Percentiles rank a stretch among this genome's conserved stretches.
Evolutionary conservation across 306 rosid genomes (phyloP).

Genomic region (Rosa persica): DNA sequence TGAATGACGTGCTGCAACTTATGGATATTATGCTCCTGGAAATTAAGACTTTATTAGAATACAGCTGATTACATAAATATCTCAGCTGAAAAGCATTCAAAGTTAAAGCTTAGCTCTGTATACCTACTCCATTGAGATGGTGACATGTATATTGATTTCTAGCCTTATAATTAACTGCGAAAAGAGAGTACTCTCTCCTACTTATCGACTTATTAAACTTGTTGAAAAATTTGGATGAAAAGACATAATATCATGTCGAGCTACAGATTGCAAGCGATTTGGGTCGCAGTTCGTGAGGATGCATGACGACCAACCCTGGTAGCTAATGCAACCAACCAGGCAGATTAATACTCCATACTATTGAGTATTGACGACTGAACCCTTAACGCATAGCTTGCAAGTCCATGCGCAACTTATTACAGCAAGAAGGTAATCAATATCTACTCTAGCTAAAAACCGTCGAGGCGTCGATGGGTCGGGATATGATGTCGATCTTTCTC

Average conservation of each 20-base stretch:
- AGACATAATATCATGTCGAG: too few relatives aligned
- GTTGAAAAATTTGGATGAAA: background rate
- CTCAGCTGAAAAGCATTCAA: background rate
- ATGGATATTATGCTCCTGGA: background rate
- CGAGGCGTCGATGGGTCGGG: too few relatives aligned
- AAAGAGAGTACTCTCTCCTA: background rate
- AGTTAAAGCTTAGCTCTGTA: background rate
- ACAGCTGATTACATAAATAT: background rate
- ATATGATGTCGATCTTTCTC: too few relatives aligned
- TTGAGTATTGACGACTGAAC: background rate
- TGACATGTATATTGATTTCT: background rate
- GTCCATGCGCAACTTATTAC: background rate
- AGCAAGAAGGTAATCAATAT: background rate
- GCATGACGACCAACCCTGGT: too few relatives aligned
- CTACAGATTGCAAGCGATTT: too few relatives aligned
- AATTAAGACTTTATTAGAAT: background rate
- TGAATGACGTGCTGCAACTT: background rate
- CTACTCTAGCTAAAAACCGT: too few relatives aligned
- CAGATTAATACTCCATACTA: background rate
- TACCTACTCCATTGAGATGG: background rate
- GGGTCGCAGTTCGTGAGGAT: too few relatives aligned
- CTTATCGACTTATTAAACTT: background rate
- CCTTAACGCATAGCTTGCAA: background rate
- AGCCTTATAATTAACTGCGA: background rate
- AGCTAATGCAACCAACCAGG: background rate